These are phyloP conservation scores for Lablab purpureus DNA, from an alignment of 306 rosid genomes.

Conservation along the genomic window DNA sequence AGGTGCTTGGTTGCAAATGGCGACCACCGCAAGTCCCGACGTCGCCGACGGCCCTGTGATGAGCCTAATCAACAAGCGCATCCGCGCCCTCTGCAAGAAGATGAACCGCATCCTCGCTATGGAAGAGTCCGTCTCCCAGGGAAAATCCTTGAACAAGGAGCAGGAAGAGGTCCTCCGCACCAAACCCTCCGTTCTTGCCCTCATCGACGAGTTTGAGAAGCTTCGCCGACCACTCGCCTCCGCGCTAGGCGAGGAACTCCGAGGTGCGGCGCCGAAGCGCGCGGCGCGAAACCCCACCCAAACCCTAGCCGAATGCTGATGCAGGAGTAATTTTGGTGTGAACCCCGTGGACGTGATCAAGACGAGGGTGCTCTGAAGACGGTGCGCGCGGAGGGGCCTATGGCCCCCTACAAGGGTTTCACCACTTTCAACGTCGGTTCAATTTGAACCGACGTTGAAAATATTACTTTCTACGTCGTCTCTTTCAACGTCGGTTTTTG, in stretches of 20 bases:
- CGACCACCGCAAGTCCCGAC: slow-evolving; percentile 65
- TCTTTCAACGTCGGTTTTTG: too few relatives aligned
- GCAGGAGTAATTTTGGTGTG: background rate
- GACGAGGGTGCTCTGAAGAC: too few relatives aligned
- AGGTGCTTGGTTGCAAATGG: slow-evolving; percentile 55
- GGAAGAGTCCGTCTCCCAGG: slow-evolving; percentile 81
- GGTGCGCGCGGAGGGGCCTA: too few relatives aligned
- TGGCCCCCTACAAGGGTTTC: too few relatives aligned
- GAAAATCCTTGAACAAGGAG: slow-evolving; percentile 79
- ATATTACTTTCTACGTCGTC: too few relatives aligned
- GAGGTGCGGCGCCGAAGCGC: slow-evolving; percentile 48
- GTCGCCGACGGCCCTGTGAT: slow-evolving; percentile 88
- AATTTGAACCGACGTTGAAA: too few relatives aligned
- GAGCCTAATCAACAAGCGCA: slow-evolving; percentile 88
- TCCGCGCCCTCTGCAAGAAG: slow-evolving; percentile 84
- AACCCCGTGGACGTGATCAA: too few relatives aligned
- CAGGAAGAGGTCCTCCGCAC: slow-evolving; percentile 89
- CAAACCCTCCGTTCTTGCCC: slow-evolving; percentile 62
- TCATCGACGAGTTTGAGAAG: slow-evolving; percentile 92
- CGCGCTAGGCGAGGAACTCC: slow-evolving; percentile 76
- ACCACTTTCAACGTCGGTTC: too few relatives aligned
- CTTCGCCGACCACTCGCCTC: slow-evolving; percentile 80
- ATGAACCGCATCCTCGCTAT: slow-evolving; percentile 71
- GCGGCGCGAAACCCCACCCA: background rate
- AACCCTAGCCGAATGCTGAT: slow-evolving; percentile 34